Base-by-base conservation (phyloP, 176 grass and related monocot genomes). In the Paspalum vaginatum region DNA sequence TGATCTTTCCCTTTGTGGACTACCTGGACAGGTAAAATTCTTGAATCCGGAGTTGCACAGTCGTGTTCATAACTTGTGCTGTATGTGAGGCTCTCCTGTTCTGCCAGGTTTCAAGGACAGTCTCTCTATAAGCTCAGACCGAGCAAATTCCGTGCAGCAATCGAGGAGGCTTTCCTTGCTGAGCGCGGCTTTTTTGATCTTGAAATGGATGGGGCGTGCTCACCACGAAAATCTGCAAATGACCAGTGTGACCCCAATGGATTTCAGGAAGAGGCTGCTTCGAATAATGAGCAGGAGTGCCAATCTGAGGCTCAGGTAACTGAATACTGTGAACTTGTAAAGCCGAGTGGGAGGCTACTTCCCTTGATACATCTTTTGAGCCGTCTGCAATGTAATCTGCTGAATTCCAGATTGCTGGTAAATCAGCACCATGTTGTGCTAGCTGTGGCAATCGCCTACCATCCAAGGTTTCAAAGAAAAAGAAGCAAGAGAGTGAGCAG, bases 121-220 rank as follows among this genome's bases (percentile, higher is more conserved):
- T 67, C 84, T 67, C 65, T 89, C 39, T 86, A 91, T 72, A 95
- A 91, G 84, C 74, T 76, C 61, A 95, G 80, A 60, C 57, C 89
- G 14, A 89, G 81, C 67, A 95, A 80, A 77, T 99, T 95, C 72
- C 25, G 72, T 62, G 79, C 81, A 69, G 90, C 96, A 63, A 93
- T 99, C 16, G 96, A 99, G 69, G 96, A 99, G 66, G 96, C 90
- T 69, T 99, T 99, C 45, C 83, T 95, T 70, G 90, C 92, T 22
- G 88, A 95, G 65, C 78, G 75, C 39, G 96, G 90, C 0, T 89
- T 93, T 74, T 90, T 90, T n/a, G 81, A 89, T 60, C 62, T 88
- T 20, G 78, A 89, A 61, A 61, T 21, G 39, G 76, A 87, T 75
- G 77, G 47, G 20, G 70, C 17, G 11, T 79, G 79, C 72, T 74